Conservation (phyloP, 2,329 filamentous ascomycete genomes). For the Nannizziopsis arthrosporioides region DNA sequence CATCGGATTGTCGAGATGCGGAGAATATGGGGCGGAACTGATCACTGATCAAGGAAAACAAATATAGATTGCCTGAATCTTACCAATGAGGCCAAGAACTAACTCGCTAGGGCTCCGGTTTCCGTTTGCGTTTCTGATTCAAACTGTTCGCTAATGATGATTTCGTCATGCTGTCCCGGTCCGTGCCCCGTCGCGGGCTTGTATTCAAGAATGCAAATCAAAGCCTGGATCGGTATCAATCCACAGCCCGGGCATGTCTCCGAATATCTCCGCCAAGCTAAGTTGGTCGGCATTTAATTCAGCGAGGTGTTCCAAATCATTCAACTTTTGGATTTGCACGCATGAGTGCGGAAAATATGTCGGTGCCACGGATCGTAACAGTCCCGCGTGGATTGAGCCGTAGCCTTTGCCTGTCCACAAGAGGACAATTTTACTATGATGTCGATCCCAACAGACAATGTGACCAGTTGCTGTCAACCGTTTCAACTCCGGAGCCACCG, state of each 20-base stretch:
- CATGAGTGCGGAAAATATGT: conserved; percentile 5
- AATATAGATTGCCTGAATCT: no score
- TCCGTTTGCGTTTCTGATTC: no score
- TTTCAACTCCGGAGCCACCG: background rate
- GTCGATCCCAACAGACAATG: conserved; percentile 29
- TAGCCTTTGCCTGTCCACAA: conserved; percentile 22
- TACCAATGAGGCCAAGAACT: no score
- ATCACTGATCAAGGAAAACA: no score
- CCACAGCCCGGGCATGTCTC: conserved; percentile 14
- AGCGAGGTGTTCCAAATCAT: background rate
- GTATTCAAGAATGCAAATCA: conserved; percentile 14
- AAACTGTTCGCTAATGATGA: no score
- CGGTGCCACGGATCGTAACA: conserved; percentile 14
- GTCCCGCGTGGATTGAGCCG: conserved; percentile 19
- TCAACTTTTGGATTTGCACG: background rate
- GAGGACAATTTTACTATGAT: conserved; percentile 21
- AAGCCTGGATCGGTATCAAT: conserved; percentile 22
- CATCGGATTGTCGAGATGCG: no score
- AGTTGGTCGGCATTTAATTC: background rate
- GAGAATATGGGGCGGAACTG: no score
- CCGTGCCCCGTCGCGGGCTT: background rate
- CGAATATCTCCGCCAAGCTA: conserved; percentile 6
- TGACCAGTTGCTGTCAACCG: conserved; percentile 27
- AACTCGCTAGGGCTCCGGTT: no score
- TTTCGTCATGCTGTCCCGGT: background rate